Percentiles rank a stretch among this genome's conserved stretches.
These are phyloP conservation scores for Rosa rugosa DNA, from an alignment of 306 rosid species.

Conservation along the genomic window DNA sequence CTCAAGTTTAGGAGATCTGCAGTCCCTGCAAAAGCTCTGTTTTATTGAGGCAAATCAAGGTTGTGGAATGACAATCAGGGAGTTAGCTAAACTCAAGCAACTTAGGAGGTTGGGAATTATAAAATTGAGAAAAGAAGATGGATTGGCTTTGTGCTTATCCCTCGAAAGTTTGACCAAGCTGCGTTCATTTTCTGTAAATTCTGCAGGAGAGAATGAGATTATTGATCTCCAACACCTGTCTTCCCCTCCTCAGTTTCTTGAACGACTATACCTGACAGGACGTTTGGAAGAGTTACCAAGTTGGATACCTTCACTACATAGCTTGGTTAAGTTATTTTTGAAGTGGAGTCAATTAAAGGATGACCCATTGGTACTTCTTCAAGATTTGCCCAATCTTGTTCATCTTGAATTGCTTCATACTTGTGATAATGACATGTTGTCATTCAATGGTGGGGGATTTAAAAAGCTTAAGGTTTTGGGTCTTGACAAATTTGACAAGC, in stretches of 20 bases:
- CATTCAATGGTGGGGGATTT: conserved; percentile 48
- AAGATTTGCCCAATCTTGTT: conserved; percentile 30
- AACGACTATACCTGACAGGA: conserved; percentile 41
- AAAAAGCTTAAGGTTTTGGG: conserved; percentile 61
- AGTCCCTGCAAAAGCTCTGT: conserved; percentile 39
- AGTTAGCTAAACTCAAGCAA: conserved; percentile 31
- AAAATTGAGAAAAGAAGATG: conserved; percentile 27
- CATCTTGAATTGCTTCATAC: conserved; percentile 44
- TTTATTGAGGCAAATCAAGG: conserved; percentile 25
- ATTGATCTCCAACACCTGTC: conserved; percentile 36
- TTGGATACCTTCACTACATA: conserved; percentile 38
- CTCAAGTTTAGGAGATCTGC: conserved; percentile 25
- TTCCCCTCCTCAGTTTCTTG: conserved; percentile 39
- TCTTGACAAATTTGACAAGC: conserved; percentile 56
- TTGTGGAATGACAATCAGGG: conserved; percentile 14
- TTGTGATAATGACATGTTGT: conserved; percentile 47
- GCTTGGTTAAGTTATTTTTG: conserved; percentile 30
- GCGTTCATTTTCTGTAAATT: conserved; percentile 26
- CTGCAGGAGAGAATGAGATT: conserved; percentile 23
- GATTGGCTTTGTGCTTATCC: conserved; percentile 34
- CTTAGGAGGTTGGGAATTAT: conserved; percentile 37
- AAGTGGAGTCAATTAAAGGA: conserved; percentile 33
- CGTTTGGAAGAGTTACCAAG: conserved; percentile 34
- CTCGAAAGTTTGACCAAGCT: conserved; percentile 22
- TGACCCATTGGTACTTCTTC: conserved; percentile 31